Evolutionary conservation across 148 eudicot genomes (phyloP), one percentile per base, ranked within the genome.

Genomic region (Chenopodium quinoa): DNA sequence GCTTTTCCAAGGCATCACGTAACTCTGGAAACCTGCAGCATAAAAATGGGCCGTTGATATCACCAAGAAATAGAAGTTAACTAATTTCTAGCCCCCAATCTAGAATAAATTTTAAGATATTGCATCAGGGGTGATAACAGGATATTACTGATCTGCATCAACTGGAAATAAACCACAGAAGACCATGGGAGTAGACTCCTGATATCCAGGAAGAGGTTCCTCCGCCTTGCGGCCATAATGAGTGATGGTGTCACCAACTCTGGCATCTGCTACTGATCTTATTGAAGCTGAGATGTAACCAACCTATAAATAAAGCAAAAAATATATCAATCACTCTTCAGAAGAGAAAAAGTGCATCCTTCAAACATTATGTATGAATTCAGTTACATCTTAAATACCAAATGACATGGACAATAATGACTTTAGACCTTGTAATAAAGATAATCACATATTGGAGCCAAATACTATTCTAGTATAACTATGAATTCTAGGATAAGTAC

Each of bases 251-350:
- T 96, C 99, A 80, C 99, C 99, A 78, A 96, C 99, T 91, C 97
- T 93, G 80, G 99, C 99, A 90, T 96, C 99, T 85, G 98, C 99
- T 76, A 96, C 99, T 81, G 99, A 90, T 89, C 94, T 90, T 82
- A 96, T 89, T 54, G 99, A 93, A 80, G 99, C 99, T 78, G 99
- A 92, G 58, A 96, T 88, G 86, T 96, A 96, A 23, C 99, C 99
- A 14, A 96, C 99, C 99, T 96, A 86, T 81, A 87, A 72, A 65
- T 79, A 25, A 82, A 73, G 77, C 34, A 75, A 31, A 31, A 12
- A 47, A 80, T 72, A 76, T 0, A 65, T 83, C 14, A 78, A 74
- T 44, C 69, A 69, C 31, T 25, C 29, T 48, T 40, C 44, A 78
- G 72, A 60, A 14, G 32, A 44, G 54, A n/a, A 81, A 60, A 60